Evolutionary conservation across 2,329 filamentous ascomycete species (phyloP), one percentile per base, ranked within the genome.

Genomic region (Hirsutella rhossiliensis): DNA sequence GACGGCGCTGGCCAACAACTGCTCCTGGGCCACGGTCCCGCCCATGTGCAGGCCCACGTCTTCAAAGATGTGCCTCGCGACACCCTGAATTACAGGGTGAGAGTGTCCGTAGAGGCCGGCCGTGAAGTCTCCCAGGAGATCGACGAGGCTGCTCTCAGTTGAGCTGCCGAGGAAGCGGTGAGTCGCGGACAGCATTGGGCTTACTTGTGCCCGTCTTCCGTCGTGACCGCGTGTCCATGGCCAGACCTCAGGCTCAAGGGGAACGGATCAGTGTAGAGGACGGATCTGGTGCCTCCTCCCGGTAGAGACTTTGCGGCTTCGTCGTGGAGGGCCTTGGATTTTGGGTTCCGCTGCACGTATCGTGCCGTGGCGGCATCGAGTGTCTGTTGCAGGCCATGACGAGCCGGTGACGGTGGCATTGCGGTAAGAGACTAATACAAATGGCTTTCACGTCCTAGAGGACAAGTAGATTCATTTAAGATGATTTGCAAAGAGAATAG

Each of bases 41-140:
- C 80, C 75, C 15, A 78, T 64, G 46, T 69, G 78, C 49, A 79
- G 58, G 4, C 79, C 78, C 2, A 63, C 57, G 6, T 61, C 57
- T 2, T 65, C 53, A 3, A 78, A 53, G 1, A 70, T 64, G 6
- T 63, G 50, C 11, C 57, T 46, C 20, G 84, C 62, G 0, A 78
- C 67, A 0, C 61, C 51, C 3, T 66, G 56, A 44, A 85, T 74
- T 2, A 63, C 51, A 0, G 73, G 70, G 43, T 82, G 67, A 1
- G 75, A 80, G 59, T 85, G 80, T 0, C 81, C 81, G 53, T 76
- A 83, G 12, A 85, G 65, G 2, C 75, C 78, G 1, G 81, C 81
- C 0, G 76, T 77, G 52, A 76, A 76, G 56, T 84, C 80, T 30
- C 73, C 72, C 1, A 80, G 63, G 8, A 84, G 65, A 52, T 85